Evolutionary conservation across 495 filamentous ascomycete species (phyloP).

Genomic region (Lepidopterella palustris): DNA sequence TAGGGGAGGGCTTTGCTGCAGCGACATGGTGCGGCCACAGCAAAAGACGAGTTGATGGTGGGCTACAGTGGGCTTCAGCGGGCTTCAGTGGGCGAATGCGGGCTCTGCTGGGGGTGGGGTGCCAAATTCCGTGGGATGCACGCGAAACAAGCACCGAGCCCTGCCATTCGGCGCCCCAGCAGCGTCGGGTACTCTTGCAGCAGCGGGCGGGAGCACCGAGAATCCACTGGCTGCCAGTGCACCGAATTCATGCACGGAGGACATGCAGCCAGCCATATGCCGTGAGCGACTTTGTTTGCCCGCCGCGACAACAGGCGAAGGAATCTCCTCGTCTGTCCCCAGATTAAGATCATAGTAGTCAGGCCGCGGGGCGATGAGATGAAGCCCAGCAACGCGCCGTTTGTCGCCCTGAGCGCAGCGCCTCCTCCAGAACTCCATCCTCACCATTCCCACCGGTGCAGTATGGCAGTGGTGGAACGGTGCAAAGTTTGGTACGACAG

Average conservation of each 20-base stretch:
- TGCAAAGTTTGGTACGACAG: neutral
- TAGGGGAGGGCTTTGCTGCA: neutral
- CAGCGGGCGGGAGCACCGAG: neutral
- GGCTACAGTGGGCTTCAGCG: neutral
- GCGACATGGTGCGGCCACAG: too few species aligned
- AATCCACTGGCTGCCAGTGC: conserved; percentile 12
- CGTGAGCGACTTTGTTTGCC: conserved; percentile 16
- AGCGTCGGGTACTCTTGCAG: conserved; percentile 22
- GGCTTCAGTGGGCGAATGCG: neutral
- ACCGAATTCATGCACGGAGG: conserved; percentile 6
- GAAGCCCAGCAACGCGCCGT: too few species aligned
- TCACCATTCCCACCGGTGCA: too few species aligned
- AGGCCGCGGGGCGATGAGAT: too few species aligned
- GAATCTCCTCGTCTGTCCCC: too few species aligned
- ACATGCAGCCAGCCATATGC: conserved; percentile 18
- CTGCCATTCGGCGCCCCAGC: conserved; percentile 22
- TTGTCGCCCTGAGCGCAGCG: too few species aligned
- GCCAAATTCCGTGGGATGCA: conserved; percentile 16
- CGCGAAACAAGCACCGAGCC: conserved; percentile 10
- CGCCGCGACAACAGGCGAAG: neutral
- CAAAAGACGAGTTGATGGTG: too few species aligned
- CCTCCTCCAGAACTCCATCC: neutral
- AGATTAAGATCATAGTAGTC: too few species aligned
- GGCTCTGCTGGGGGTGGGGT: neutral
- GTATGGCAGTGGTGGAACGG: too few species aligned